A percentile compares a stretch with the other conserved stretches of the same genome.
Evolutionary conservation across 129 eudicot species (phyloP).

Genomic region (Apium graveolens): DNA sequence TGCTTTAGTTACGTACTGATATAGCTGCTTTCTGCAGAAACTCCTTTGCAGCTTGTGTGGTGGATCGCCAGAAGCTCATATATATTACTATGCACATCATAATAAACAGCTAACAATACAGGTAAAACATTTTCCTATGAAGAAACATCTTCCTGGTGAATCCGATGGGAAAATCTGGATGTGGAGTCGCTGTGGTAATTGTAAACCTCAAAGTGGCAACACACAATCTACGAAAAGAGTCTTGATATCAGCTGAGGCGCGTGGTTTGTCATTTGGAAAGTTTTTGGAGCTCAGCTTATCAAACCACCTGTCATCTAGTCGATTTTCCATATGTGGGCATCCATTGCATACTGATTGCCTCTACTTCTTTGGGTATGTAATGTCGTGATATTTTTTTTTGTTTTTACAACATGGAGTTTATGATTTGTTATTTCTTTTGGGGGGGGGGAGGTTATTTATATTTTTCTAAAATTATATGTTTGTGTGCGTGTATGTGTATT

Average conservation of each 20-base stretch:
- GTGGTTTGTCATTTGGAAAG: conserved; percentile 89
- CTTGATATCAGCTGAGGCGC: conserved; percentile 69
- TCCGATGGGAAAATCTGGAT: conserved; percentile 91
- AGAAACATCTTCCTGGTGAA: conserved; percentile 56
- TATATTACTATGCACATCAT: conserved; percentile 74
- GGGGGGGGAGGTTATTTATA: background rate
- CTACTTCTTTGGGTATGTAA: conserved; percentile 85
- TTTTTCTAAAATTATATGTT: background rate
- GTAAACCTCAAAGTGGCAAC: conserved; percentile 54
- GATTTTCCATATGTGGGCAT: conserved; percentile 74
- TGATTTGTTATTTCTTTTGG: background rate
- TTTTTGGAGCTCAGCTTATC: conserved; percentile 89
- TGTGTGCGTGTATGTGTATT: background rate
- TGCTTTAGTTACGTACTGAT: conserved; percentile 9
- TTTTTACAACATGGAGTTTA: background rate
- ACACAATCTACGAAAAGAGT: conserved; percentile 80
- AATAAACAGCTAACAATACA: conserved; percentile 72
- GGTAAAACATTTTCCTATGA: conserved; percentile 46
- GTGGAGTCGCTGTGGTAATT: conserved; percentile 98
- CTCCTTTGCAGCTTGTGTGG: conserved; percentile 59
- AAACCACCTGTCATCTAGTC: conserved; percentile 52
- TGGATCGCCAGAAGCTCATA: conserved; percentile 71
- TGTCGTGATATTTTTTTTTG: background rate
- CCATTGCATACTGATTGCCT: conserved; percentile 64
- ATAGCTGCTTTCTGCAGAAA: conserved; percentile 32